These are phyloP conservation scores for Nitzschia inconspicua DNA, from an alignment of 108 stramenopile genomes.

Conservation along the genomic window DNA sequence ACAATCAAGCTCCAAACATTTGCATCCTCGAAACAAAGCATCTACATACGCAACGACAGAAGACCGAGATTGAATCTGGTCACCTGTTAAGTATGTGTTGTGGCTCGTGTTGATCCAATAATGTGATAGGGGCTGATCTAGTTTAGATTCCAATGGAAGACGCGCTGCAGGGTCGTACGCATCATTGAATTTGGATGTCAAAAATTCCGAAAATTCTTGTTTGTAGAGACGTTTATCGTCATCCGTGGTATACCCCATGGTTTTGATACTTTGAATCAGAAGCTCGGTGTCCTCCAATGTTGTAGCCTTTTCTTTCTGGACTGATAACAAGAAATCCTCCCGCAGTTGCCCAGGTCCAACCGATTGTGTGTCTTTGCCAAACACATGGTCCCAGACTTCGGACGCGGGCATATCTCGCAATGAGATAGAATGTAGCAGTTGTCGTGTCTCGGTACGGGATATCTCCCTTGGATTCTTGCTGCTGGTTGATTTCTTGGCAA, in stretches of 20 bases:
- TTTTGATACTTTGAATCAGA: conserved; percentile 44
- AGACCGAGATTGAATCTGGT: conserved; percentile 80
- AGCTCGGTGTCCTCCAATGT: conserved; percentile 46
- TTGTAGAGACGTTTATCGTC: conserved; percentile 14
- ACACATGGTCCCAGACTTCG: conserved; percentile 43
- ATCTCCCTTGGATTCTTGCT: conserved; percentile 15
- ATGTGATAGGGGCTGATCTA: conserved; percentile 74
- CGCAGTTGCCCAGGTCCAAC: conserved; percentile 53
- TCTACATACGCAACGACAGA: conserved; percentile 72
- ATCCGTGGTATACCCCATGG: conserved; percentile 35
- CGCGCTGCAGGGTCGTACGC: conserved; percentile 58
- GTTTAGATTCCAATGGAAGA: conserved; percentile 12
- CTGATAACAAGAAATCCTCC: conserved; percentile 38
- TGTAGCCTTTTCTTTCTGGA: conserved; percentile 46
- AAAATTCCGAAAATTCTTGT: conserved; percentile 48
- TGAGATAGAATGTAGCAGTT: conserved; percentile 30
- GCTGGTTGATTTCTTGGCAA: conserved; percentile 1
- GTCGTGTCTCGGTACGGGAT: conserved; percentile 44
- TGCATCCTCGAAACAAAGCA: conserved; percentile 87
- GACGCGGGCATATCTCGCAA: conserved; percentile 11
- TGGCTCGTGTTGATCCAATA: conserved; percentile 95
- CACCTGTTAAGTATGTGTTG: conserved; percentile 96
- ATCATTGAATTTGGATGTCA: conserved; percentile 49
- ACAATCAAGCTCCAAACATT: conserved; percentile 96
- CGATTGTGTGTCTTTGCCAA: conserved; percentile 32